Base-by-base conservation (phyloP, 208 protist species). In the Leptomonas seymouri region DNA sequence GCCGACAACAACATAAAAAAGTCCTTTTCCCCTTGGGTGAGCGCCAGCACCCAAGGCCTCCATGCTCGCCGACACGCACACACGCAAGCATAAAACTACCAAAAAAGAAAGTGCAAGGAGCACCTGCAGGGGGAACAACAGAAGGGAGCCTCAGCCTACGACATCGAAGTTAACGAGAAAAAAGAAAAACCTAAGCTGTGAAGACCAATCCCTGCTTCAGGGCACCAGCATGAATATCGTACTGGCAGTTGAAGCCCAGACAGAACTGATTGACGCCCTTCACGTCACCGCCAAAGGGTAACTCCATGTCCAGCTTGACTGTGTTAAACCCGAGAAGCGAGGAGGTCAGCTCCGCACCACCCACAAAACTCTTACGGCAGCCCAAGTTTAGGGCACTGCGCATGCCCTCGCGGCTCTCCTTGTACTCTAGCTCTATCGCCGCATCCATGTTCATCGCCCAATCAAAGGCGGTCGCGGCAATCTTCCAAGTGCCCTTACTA, bases 261-360 rank as follows among this genome's bases (percentile, higher is more conserved):
- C 78, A 70, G 15, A 94, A 48, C 67, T 95, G 92, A 74, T 97
- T 97, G 5, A 86, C 46, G 5, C 85, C 81, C 16, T 62, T 71
- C 36, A 84, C 63, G 20, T 89, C 82, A n/a, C 89, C 87, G 34
- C 92, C 92, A 72, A 94, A 97, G 4, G 92, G 92, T 34, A 97
- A 64, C 23, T 87, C 85, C 36, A 94, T 68, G 31, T 82, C 80
- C 23, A 84, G 85, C 67, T 90, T 90, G 25, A 93, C 31, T 46
- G 69, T 82, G 39, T 71, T 73, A 54, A 95, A 95, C 20, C 81
- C 84, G 20, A 55, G 51, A 15, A 97, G 66, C 16, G 85, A 78
- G 6, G 87, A 69, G 27, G 66, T 76, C 57, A 97, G 45, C 68
- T 83, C 58, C 18, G 81, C 81, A 21, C 89, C 90, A 30, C 88